phyloP scores from a whole-genome alignment of 441 rosid genomes.

The Capsella rubella region DNA sequence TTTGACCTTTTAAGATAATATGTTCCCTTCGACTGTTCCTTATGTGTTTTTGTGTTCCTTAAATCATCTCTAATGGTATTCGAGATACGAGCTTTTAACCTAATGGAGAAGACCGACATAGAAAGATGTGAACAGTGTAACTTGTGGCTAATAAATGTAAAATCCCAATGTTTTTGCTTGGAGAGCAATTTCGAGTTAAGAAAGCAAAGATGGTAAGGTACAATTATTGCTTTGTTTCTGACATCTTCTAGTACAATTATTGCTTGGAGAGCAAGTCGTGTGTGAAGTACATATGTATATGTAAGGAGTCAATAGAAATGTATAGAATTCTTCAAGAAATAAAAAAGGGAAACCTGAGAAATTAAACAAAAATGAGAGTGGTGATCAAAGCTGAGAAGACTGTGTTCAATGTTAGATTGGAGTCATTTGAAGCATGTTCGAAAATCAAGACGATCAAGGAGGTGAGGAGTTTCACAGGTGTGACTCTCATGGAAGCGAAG shows the following conservation, averaged over 20 bases:
- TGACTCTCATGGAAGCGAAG: slow-evolving; percentile 68
- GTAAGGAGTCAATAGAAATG: not conserved
- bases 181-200: not conserved
- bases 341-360: not conserved
- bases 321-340: not conserved
- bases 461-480: slow-evolving; percentile 45
- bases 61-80: not conserved
- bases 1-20: slow-evolving; percentile 4
- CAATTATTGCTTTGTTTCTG: not conserved
- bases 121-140: not conserved
- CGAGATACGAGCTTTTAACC: not conserved
- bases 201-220: not conserved
- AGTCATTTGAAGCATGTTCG: not conserved
- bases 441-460: not conserved
- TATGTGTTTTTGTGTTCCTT: not conserved
- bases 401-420: not conserved
- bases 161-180: not conserved
- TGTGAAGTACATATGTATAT: not conserved
- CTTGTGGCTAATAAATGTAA: too few relatives aligned
- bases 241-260: not conserved
- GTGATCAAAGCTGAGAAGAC: slow-evolving; percentile 4
- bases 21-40: not conserved
- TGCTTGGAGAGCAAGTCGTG: not conserved
- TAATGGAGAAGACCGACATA: not conserved
- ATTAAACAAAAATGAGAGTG: not conserved